These are phyloP conservation scores for Pestalotiopsis sp. DNA, from an alignment of 2,329 filamentous ascomycete genomes.

Conservation along the genomic window DNA sequence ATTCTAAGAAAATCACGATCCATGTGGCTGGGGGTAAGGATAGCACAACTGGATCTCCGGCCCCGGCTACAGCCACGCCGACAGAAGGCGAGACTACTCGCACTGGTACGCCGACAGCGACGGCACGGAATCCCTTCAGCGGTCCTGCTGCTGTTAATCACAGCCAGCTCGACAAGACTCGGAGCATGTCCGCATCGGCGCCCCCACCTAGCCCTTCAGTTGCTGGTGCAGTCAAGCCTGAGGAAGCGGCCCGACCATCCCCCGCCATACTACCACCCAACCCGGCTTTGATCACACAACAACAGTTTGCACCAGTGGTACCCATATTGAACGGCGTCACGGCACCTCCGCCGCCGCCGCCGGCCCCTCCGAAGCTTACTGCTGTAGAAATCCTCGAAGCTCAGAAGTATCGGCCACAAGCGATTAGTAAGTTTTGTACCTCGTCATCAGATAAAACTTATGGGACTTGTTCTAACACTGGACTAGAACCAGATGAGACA, in stretches of 20 bases:
- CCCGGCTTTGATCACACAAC: constrained; percentile 27
- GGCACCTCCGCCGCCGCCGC: constrained; percentile 22
- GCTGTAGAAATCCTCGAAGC: constrained; percentile 33
- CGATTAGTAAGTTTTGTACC: constrained; percentile 27
- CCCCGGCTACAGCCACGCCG: constrained; percentile 37
- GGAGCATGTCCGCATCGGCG: constrained; percentile 41
- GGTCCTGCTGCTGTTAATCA: constrained; percentile 26
- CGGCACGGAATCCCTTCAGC: constrained; percentile 29
- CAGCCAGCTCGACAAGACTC: constrained; percentile 38
- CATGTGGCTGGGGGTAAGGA: constrained; percentile 62
- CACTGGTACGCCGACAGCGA: constrained; percentile 26
- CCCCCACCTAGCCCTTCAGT: constrained; percentile 49
- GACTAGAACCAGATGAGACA: constrained; percentile 28
- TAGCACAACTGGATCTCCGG: constrained; percentile 55
- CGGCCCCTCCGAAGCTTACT: constrained; percentile 26
- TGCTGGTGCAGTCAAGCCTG: constrained; percentile 33
- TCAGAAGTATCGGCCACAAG: constrained; percentile 30
- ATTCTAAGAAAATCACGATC: constrained; percentile 69
- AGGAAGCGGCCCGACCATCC: constrained; percentile 35
- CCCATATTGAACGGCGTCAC: constrained; percentile 20
- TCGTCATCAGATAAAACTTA: background rate
- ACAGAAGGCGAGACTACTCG: constrained; percentile 34
- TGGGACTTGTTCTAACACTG: constrained; percentile 15
- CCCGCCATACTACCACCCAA: constrained; percentile 30
- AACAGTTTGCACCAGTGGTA: constrained; percentile 25